Evolutionary conservation across 306 rosid genomes (phyloP).

Genomic region (Argentina anserina): DNA sequence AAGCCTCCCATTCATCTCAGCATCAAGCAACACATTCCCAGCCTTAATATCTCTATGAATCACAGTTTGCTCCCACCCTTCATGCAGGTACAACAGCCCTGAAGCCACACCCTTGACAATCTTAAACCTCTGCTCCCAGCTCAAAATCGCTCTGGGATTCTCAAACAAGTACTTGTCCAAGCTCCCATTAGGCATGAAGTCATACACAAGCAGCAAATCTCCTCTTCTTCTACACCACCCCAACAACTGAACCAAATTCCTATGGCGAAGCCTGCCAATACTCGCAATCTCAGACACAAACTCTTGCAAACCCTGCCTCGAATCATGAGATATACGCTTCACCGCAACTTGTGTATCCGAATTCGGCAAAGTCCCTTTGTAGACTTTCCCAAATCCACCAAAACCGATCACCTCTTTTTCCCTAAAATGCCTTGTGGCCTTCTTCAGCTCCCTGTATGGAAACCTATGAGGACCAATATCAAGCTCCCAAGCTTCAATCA

Average conservation of each 20-base stretch:
- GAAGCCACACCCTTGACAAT: conserved; percentile 56
- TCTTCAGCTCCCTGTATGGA: conserved; percentile 45
- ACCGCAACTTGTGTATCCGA: conserved; percentile 43
- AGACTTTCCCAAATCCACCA: conserved; percentile 62
- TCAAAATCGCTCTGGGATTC: conserved; percentile 25
- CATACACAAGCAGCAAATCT: conserved; percentile 49
- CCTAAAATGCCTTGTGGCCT: conserved; percentile 47
- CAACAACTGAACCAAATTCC: conserved; percentile 50
- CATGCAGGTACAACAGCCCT: conserved; percentile 52
- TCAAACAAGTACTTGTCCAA: conserved; percentile 52
- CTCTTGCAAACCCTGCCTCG: conserved; percentile 52
- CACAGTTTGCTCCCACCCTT: conserved; percentile 66
- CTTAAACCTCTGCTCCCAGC: conserved; percentile 55
- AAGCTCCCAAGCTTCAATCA: conserved; percentile 55
- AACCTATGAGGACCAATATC: conserved; percentile 65
- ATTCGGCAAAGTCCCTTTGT: conserved; percentile 42
- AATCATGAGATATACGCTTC: conserved; percentile 51
- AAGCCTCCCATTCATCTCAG: conserved; percentile 46
- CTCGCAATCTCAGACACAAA: conserved; percentile 51
- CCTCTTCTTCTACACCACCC: conserved; percentile 55
- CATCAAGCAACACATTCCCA: conserved; percentile 53
- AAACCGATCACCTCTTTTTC: conserved; percentile 50
- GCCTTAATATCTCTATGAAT: conserved; percentile 65
- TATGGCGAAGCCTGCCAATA: conserved; percentile 58
- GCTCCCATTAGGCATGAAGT: conserved; percentile 59